Evolutionary conservation across 768 basidiomycete genomes (phyloP).

Genomic region (Suillus lakei): DNA sequence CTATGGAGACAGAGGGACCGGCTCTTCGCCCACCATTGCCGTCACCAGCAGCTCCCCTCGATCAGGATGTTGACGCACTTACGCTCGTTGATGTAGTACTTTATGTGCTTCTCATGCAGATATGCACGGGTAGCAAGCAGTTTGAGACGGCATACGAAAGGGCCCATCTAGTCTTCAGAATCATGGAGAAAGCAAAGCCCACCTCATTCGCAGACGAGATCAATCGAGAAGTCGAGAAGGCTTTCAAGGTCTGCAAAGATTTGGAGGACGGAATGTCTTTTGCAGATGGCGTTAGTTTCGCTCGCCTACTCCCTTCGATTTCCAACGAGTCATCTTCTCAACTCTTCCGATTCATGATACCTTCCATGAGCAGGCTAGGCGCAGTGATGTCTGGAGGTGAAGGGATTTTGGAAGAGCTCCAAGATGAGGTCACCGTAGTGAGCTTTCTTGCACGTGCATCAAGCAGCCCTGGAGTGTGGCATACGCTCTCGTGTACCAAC

Average conservation of each 20-base stretch:
- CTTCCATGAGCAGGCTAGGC: conserved; percentile 20
- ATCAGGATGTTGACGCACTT: not conserved
- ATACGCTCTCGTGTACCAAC: not conserved
- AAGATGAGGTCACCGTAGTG: not conserved
- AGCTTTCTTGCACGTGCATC: not conserved
- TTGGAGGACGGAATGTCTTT: not conserved
- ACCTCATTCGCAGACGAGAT: not conserved
- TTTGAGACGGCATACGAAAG: not conserved
- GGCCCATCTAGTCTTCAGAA: not conserved
- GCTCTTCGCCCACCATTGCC: not conserved
- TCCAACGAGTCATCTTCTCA: conserved; percentile 12
- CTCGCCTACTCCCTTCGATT: not conserved
- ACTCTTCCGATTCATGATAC: conserved; percentile 33
- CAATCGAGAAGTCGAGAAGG: not conserved
- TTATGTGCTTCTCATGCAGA: conserved; percentile 13
- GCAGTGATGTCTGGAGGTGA: not conserved
- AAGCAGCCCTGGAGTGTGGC: not conserved
- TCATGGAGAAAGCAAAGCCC: conserved; percentile 3
- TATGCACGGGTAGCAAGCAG: conserved; percentile 7
- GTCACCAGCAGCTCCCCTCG: not conserved
- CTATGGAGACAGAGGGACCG: not conserved
- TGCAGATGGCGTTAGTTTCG: not conserved
- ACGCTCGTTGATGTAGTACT: conserved; percentile 12
- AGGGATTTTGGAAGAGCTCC: not conserved
- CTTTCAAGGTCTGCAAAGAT: not conserved